These are phyloP conservation scores for Yamadazyma buinensis DNA, from an alignment of 1,139 yeast species.

Conservation along the genomic window DNA sequence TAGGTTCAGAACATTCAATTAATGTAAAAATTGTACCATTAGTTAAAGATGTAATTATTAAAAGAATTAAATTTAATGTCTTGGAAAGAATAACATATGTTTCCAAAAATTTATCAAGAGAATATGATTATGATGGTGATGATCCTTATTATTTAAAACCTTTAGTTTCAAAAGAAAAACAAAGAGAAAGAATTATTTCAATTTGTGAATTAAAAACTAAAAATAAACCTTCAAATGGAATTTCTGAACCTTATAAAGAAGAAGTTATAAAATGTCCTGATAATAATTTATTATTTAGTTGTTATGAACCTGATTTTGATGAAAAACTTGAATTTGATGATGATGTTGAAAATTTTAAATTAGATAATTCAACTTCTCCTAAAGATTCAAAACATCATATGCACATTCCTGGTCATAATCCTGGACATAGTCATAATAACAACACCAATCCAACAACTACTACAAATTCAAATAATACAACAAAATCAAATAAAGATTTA, in stretches of 20 bases:
- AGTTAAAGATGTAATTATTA: conserved; percentile 62
- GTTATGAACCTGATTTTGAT: conserved; percentile 36
- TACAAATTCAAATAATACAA: conserved; percentile 1
- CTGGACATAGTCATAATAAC: too few relatives aligned
- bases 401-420: conserved; percentile 1
- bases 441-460: too few relatives aligned
- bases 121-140: conserved; percentile 54
- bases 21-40: conserved; percentile 73
- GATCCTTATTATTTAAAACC: conserved; percentile 34
- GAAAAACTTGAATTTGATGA: conserved; percentile 7
- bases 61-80: conserved; percentile 68
- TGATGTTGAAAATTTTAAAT: conserved; percentile 14
- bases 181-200: conserved; percentile 52
- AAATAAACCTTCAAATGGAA: conserved; percentile 31
- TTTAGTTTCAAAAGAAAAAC: conserved; percentile 19
- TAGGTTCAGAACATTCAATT: conserved; percentile 60
- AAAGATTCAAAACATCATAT: neutral
- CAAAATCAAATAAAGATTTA: conserved; percentile 9
- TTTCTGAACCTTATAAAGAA: conserved; percentile 53
- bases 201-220: conserved; percentile 62
- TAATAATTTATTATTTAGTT: conserved; percentile 57
- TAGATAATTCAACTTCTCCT: conserved; percentile 2
- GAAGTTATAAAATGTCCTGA: conserved; percentile 55
- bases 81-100: conserved; percentile 69
- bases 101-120: conserved; percentile 51